These are phyloP conservation scores for Nicotiana noctiflora DNA, from an alignment of 257 asterid species.

Conservation along the genomic window DNA sequence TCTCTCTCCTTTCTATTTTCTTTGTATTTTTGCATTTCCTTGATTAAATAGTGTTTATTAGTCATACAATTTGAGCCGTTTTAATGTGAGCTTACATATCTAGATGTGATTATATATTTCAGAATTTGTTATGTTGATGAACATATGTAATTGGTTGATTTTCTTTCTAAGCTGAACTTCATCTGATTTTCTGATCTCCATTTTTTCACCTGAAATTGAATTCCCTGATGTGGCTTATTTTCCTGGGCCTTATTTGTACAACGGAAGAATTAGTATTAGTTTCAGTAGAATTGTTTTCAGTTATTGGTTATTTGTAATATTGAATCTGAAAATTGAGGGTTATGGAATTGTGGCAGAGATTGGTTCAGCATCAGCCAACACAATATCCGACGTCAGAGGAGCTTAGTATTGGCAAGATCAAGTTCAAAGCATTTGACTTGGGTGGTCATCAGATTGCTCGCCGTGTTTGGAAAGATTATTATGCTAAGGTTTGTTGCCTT, in stretches of 20 bases:
- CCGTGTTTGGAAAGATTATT: conserved; percentile 91
- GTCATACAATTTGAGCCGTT: no score
- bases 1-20: conserved; percentile 1
- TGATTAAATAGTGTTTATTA: no score
- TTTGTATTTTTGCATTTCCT: no score
- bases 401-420: conserved; percentile 81
- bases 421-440: conserved; percentile 88
- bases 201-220: not conserved
- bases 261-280: not conserved
- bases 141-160: not conserved
- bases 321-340: conserved; percentile 8
- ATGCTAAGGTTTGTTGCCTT: conserved; percentile 54
- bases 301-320: not conserved
- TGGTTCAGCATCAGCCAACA: conserved; percentile 91
- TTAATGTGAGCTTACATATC: no score
- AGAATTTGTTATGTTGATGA: no score
- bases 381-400: conserved; percentile 90
- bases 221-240: not conserved
- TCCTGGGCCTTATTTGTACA: not conserved
- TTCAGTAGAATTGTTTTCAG: not conserved
- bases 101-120: no score
- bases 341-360: conserved; percentile 50
- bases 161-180: not conserved
- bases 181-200: not conserved
- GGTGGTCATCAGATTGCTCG: conserved; percentile 97